Percentiles rank a stretch among this genome's conserved stretches.
phyloP scores from a whole-genome alignment of 257 asterid genomes.

The Hygrophila difformis region DNA sequence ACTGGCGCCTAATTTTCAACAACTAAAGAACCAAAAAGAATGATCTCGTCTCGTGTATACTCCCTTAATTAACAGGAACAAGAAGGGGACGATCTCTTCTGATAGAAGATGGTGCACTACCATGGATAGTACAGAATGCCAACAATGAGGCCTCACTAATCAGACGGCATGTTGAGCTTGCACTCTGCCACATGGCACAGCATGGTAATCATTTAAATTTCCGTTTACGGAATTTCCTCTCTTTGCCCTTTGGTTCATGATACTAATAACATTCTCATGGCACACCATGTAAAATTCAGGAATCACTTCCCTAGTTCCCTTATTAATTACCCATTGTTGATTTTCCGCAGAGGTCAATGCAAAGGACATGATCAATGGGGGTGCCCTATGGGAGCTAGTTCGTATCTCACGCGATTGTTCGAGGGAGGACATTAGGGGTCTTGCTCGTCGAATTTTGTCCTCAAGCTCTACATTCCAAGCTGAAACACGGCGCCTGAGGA shows the following conservation, averaged over 20 bases:
- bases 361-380: constrained; percentile 83
- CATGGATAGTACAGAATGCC: constrained; percentile 93
- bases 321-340: too few species aligned
- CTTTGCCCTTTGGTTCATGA: too few species aligned
- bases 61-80: constrained; percentile 30
- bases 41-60: too few species aligned
- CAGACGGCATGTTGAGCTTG: constrained; percentile 94
- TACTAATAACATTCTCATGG: too few species aligned
- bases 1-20: too few species aligned
- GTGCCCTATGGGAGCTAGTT: constrained; percentile 98
- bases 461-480: constrained; percentile 77
- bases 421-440: constrained; percentile 87
- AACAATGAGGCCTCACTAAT: constrained; percentile 88
- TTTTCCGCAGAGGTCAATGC: constrained; percentile 80
- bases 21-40: too few species aligned
- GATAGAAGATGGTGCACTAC: constrained; percentile 81
- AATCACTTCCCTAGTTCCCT: too few species aligned
- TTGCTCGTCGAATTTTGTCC: constrained; percentile 82
- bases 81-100: constrained; percentile 67
- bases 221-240: too few species aligned
- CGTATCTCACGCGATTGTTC: constrained; percentile 97
- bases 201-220: constrained; percentile 58
- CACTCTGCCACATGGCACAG: constrained; percentile 94
- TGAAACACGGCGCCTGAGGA: constrained; percentile 78
- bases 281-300: too few species aligned